Evolutionary conservation across 2,329 filamentous ascomycete species (phyloP), one percentile per base, ranked within the genome.

Genomic region (Hymenoscyphus repandus): DNA sequence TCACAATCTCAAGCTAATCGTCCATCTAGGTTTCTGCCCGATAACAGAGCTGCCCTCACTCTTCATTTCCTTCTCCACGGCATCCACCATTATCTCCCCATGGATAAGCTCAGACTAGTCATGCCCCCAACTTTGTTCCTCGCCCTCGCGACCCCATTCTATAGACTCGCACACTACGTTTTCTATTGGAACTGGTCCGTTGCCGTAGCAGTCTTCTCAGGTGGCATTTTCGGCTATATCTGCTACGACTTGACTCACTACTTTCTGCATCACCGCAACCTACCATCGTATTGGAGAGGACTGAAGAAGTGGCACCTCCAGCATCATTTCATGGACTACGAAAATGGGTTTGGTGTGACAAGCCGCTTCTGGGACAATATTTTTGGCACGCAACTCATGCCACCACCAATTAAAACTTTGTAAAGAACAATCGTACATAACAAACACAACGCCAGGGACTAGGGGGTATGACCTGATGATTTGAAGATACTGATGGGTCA

Each of bases 191-290:
- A 92, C 70, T 97, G 91, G 91, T 79, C 88, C 69, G 80, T 85
- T 9, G 93, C 83, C 5, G 80, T 84, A 0, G 81, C 84, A 18
- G 85, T 90, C 3, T 99, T 79, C 74, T 92, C 85, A 63, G 93
- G 93, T 45, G 93, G 91, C 55, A 84, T 99, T 57, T 95, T 96
- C 62, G 93, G 93, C 51, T 99, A 99, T 68, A 79, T 96, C 56
- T 90, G 87, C 76, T 99, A 99, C 73, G 93, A 99, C 69, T 66
- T 96, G 74, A 99, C 93, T 1, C 93, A 99, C 70, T 99, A 97
- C 77, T 99, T 99, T 78, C 79, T 99, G 36, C 93, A 99, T 70
- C 93, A 99, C 74, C 82, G 87, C 72, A 95, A 90, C 62, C 82
- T 99, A 2, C 93, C 93, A 13, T 73, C 84, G 1, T 96, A 90